These are phyloP conservation scores for Bipolaris cookei DNA, from an alignment of 2,329 filamentous ascomycete species.

Conservation along the genomic window DNA sequence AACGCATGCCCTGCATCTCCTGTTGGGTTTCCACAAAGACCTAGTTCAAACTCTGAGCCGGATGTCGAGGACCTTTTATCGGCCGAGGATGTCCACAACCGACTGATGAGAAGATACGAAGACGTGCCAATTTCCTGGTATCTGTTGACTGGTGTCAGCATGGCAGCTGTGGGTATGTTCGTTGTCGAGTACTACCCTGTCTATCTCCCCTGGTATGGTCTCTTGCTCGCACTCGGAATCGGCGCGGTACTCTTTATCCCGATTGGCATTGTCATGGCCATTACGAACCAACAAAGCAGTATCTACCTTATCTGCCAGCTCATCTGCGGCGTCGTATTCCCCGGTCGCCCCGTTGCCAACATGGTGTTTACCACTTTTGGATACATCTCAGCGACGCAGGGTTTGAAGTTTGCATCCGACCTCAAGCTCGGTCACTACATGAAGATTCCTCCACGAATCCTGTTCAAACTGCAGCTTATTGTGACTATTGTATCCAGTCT, in stretches of 20 bases:
- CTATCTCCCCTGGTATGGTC: constrained; percentile 84
- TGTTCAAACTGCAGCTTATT: constrained; percentile 79
- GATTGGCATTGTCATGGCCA: constrained; percentile 91
- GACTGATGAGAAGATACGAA: constrained; percentile 81
- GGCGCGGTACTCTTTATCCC: constrained; percentile 85
- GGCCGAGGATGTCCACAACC: constrained; percentile 81
- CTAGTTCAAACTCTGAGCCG: constrained; percentile 45
- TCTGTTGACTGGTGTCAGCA: constrained; percentile 73
- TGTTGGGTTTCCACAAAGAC: constrained; percentile 24
- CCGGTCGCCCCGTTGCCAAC: constrained; percentile 84
- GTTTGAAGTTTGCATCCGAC: constrained; percentile 86
- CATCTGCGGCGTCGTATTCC: constrained; percentile 81
- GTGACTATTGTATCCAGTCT: constrained; percentile 78
- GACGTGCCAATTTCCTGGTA: constrained; percentile 87
- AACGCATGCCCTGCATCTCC: constrained; percentile 31
- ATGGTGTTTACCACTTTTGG: constrained; percentile 95
- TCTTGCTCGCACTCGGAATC: constrained; percentile 78
- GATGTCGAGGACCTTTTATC: constrained; percentile 63
- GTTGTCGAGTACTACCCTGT: constrained; percentile 80
- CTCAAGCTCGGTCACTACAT: constrained; percentile 88
- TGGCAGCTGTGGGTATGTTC: constrained; percentile 81
- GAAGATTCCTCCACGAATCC: constrained; percentile 81
- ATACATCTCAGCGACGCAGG: constrained; percentile 86
- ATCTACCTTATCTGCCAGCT: constrained; percentile 88
- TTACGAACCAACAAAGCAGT: constrained; percentile 87